These are phyloP conservation scores for Candida sanyaensis DNA, from an alignment of 1,139 yeast species.

Conservation along the genomic window DNA sequence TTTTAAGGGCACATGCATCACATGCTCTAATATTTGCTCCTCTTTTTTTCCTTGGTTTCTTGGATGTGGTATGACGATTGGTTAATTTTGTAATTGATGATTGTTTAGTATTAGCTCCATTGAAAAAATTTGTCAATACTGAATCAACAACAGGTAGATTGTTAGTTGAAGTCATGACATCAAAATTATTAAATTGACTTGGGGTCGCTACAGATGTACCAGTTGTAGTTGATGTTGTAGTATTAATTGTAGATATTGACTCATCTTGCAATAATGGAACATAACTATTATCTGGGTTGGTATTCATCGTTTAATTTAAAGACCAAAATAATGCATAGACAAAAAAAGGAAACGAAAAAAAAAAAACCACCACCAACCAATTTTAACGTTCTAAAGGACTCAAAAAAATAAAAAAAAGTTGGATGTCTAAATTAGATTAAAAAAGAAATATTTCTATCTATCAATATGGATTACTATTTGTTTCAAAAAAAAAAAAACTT, in stretches of 20 bases:
- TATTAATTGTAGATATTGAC: neutral
- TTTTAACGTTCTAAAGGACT: neutral
- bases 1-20: slow-evolving; percentile 48
- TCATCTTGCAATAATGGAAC: neutral
- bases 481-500: too few species aligned
- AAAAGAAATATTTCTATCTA: neutral
- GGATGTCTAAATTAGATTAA: neutral
- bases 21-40: slow-evolving; percentile 35
- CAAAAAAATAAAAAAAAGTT: too few species aligned
- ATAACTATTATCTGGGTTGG: neutral
- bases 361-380: too few species aligned
- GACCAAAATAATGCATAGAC: neutral
- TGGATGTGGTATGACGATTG: slow-evolving; percentile 15
- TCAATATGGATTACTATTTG: neutral
- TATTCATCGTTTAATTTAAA: neutral
- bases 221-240: neutral
- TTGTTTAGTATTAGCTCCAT: slow-evolving; percentile 7
- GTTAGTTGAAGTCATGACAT: neutral
- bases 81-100: slow-evolving; percentile 13
- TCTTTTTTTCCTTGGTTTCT: slow-evolving; percentile 20
- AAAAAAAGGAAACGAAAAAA: neutral
- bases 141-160: slow-evolving; percentile 2
- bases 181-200: neutral
- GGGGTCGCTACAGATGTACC: slow-evolving; percentile 1
- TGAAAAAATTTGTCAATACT: slow-evolving; percentile 3